Evolutionary conservation across 352 stramenopile species (phyloP).

Genomic region (Phytopythium chamaehyphon): DNA sequence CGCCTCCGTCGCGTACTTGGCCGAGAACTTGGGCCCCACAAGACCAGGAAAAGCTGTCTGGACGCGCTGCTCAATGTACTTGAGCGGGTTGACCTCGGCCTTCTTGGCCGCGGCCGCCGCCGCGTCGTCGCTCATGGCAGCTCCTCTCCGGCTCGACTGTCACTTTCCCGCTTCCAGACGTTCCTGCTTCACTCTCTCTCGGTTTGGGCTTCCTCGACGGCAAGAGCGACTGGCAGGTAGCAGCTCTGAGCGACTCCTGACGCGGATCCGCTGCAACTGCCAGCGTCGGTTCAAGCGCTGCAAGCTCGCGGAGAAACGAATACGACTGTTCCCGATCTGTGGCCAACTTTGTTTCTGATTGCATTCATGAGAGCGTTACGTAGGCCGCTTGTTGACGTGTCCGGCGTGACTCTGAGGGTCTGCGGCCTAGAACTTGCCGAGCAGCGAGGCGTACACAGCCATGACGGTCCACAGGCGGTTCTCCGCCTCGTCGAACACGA

Average conservation of each 20-base stretch:
- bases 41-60: conserved; percentile 56
- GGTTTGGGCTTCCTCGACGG: not conserved
- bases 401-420: not conserved
- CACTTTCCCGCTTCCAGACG: not conserved
- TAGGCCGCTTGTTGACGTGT: not conserved
- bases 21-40: conserved; percentile 69
- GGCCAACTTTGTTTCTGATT: no score
- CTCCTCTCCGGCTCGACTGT: not conserved
- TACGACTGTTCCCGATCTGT: not conserved
- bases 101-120: conserved; percentile 29
- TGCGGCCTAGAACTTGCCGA: conserved; percentile 47
- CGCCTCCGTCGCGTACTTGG: conserved; percentile 77
- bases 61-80: conserved; percentile 83
- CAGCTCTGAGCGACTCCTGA: no score
- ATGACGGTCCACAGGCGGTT: conserved; percentile 99
- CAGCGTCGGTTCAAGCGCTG: conserved; percentile 4
- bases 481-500: conserved; percentile 97
- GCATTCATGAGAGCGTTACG: no score
- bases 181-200: not conserved
- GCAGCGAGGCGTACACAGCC: conserved; percentile 86
- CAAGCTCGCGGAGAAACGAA: conserved; percentile 2
- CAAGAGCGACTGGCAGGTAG: not conserved
- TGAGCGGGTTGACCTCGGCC: conserved; percentile 69
- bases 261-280: no score
- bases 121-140: conserved; percentile 47